Conservation (phyloP, 352 stramenopile species). For the Aphanomyces invadans region DNA sequence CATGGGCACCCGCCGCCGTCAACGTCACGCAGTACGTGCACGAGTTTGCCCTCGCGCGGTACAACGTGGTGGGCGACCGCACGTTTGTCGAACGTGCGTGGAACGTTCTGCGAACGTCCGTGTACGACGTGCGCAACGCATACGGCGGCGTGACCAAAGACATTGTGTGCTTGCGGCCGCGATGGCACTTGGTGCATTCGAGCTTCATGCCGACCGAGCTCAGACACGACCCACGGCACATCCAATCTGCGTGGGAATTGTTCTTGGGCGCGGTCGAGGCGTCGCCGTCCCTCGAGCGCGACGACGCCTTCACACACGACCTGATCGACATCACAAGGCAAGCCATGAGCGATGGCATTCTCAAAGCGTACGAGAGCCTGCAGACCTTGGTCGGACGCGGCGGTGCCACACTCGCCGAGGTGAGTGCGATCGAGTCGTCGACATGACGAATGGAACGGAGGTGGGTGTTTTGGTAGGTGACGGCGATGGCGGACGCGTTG, state of each 20-base stretch:
- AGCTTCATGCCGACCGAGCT: constrained; percentile 68
- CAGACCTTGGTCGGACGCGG: constrained; percentile 40
- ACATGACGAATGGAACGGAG: too few relatives aligned
- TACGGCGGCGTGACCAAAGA: constrained; percentile 70
- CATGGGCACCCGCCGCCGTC: constrained; percentile 40
- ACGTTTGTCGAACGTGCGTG: constrained; percentile 40
- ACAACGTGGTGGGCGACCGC: constrained; percentile 39
- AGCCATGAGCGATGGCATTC: constrained; percentile 53
- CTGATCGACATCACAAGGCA: constrained; percentile 65
- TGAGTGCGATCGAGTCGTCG: constrained; percentile 30
- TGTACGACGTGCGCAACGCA: constrained; percentile 57
- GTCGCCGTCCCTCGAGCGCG: constrained; percentile 29
- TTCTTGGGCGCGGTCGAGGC: constrained; percentile 32
- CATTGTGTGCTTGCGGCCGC: constrained; percentile 49
- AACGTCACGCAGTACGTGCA: constrained; percentile 43
- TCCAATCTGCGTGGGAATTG: constrained; percentile 46
- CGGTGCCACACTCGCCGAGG: constrained; percentile 26
- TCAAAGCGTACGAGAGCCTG: constrained; percentile 50
- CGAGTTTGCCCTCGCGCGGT: constrained; percentile 43
- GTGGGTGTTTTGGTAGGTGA: neutral
- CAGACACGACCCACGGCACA: constrained; percentile 52
- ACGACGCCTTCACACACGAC: constrained; percentile 61
- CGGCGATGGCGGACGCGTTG: constrained; percentile 35
- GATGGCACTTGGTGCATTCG: constrained; percentile 53
- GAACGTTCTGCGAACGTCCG: constrained; percentile 40